Evolutionary conservation across 257 asterid genomes (phyloP).

Genomic region (Plantago ovata): DNA sequence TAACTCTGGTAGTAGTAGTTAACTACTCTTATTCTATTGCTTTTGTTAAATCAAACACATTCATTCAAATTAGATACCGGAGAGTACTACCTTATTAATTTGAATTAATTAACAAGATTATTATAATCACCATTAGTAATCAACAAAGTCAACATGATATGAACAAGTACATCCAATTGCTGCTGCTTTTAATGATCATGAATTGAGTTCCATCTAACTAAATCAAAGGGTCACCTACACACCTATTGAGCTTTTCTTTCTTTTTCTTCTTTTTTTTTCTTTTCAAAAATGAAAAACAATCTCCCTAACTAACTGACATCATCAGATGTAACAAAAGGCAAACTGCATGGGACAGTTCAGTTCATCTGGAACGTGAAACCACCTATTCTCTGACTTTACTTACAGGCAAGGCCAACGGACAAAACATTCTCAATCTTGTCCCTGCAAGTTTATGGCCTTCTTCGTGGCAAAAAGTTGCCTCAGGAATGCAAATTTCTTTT

Average conservation of each 20-base stretch:
- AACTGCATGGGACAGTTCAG: too few relatives aligned
- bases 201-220: conserved; percentile 13
- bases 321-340: conserved; percentile 7
- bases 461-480: conserved; percentile 89
- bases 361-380: conserved; percentile 9
- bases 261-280: conserved; percentile 14
- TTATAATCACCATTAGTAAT: too few relatives aligned
- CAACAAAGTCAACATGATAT: background rate
- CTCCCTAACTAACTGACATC: conserved; percentile 9
- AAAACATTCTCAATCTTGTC: conserved; percentile 15
- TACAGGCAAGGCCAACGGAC: background rate
- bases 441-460: conserved; percentile 68
- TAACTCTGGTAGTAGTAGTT: too few relatives aligned
- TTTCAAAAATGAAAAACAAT: conserved; percentile 9
- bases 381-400: conserved; percentile 9
- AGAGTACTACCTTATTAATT: too few relatives aligned
- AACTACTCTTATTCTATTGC: too few relatives aligned
- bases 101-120: too few relatives aligned
- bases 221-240: too few relatives aligned
- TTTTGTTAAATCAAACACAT: too few relatives aligned
- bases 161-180: conserved; percentile 21
- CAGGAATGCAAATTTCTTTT: conserved; percentile 77
- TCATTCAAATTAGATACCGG: too few relatives aligned
- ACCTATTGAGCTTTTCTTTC: conserved; percentile 20
- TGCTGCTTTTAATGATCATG: conserved; percentile 11